Percentiles rank a stretch among this genome's conserved stretches.
Evolutionary conservation across 345 rosid species (phyloP).

Genomic region (Camelina hispida): DNA sequence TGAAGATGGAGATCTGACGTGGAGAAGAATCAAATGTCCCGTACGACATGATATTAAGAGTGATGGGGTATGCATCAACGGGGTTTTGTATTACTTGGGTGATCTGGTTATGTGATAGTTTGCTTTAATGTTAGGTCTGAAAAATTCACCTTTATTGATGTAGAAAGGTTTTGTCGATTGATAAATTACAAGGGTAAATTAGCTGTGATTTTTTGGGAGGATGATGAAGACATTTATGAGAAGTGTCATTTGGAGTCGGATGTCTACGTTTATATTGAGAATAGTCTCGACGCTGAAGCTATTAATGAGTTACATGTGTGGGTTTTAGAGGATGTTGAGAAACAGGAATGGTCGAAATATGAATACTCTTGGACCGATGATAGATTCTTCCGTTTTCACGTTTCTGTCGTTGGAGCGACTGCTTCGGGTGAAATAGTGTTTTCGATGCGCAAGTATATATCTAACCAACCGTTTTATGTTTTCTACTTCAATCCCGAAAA

Average conservation of each 20-base stretch:
- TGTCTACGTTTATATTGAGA: no score
- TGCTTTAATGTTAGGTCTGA: not conserved
- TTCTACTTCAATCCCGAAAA: not conserved
- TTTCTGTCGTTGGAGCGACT: not conserved
- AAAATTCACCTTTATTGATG: not conserved
- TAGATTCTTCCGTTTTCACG: not conserved
- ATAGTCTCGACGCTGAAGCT: not conserved
- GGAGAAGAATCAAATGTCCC: not conserved
- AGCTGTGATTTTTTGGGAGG: not conserved
- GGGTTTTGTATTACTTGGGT: not conserved
- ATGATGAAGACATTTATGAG: no score
- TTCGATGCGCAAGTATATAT: not conserved
- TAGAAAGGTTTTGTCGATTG: not conserved
- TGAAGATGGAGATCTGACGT: not conserved
- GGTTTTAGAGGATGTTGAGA: not conserved
- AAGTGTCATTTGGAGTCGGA: no score
- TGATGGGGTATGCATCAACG: not conserved
- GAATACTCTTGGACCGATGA: not conserved
- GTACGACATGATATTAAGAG: not conserved
- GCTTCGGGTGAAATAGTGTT: not conserved
- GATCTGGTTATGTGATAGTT: not conserved
- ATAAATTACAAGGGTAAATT: not conserved
- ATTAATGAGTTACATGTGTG: not conserved
- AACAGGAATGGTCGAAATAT: not conserved
- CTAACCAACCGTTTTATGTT: not conserved